phyloP scores from a whole-genome alignment of 768 basidiomycete species.

The Naganishia friedmannii region DNA sequence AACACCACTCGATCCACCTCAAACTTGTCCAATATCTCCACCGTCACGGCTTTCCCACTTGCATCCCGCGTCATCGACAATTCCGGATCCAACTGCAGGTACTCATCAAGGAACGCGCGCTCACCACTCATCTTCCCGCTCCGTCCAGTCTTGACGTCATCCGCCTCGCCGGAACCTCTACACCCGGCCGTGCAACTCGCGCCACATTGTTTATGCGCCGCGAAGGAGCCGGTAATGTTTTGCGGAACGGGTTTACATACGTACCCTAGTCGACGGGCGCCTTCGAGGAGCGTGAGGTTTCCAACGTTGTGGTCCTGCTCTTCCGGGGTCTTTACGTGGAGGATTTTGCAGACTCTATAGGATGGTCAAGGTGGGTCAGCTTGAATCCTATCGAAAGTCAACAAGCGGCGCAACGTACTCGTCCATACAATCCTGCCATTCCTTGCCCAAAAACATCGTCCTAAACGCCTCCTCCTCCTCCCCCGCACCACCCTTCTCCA shows the following conservation, averaged over 20 bases:
- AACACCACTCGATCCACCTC: conserved; percentile 26
- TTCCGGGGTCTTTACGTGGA: conserved; percentile 24
- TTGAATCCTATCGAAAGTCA: no score
- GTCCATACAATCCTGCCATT: conserved; percentile 32
- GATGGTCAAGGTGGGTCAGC: background rate
- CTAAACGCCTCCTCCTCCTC: background rate
- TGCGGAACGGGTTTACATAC: conserved; percentile 26
- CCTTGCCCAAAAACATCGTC: conserved; percentile 26
- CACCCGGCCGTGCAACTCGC: conserved; percentile 29
- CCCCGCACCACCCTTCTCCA: background rate
- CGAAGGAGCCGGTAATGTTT: conserved; percentile 27
- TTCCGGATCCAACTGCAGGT: background rate
- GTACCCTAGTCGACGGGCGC: conserved; percentile 26
- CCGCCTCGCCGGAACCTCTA: conserved; percentile 12
- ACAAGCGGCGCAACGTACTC: conserved; percentile 8
- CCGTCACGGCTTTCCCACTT: conserved; percentile 28
- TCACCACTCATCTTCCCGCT: conserved; percentile 30
- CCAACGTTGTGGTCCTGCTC: conserved; percentile 35
- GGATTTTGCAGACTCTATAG: conserved; percentile 17
- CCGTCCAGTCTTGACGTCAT: background rate
- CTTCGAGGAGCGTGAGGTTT: conserved; percentile 34
- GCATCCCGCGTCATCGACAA: no score
- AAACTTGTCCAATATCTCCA: conserved; percentile 34
- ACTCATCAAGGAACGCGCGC: conserved; percentile 20
- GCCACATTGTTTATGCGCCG: conserved; percentile 18